A percentile compares a stretch with the other conserved stretches of the same genome.
phyloP scores from a whole-genome alignment of 1,139 yeast species.

The Sugiyamaella novakii region DNA sequence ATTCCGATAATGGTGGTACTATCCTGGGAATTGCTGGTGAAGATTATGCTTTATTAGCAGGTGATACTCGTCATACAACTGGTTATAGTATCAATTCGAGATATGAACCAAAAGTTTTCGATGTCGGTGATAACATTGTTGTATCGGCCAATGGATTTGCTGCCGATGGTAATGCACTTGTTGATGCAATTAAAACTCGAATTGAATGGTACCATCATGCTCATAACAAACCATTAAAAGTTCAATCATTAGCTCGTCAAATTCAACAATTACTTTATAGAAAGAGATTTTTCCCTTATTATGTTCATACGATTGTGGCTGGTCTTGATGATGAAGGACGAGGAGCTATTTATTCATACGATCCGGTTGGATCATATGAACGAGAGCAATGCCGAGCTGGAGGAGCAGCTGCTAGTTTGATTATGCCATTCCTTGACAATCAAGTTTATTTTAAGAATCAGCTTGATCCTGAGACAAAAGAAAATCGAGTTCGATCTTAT shows the following conservation, averaged over 20 bases:
- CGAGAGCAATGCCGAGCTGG: constrained; percentile 98
- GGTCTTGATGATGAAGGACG: constrained; percentile 94
- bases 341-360: constrained; percentile 94
- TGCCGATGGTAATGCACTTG: constrained; percentile 89
- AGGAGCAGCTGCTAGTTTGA: constrained; percentile 94
- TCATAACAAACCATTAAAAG: constrained; percentile 70
- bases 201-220: constrained; percentile 94
- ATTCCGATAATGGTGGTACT: constrained; percentile 96
- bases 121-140: constrained; percentile 84
- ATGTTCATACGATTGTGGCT: constrained; percentile 91
- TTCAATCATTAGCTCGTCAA: constrained; percentile 82
- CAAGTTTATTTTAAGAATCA: constrained; percentile 96
- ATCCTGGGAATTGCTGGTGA: constrained; percentile 97
- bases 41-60: constrained; percentile 95
- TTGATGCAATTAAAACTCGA: constrained; percentile 72
- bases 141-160: constrained; percentile 96
- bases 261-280: constrained; percentile 90
- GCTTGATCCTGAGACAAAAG: constrained; percentile 69
- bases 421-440: constrained; percentile 96
- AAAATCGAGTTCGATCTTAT: constrained; percentile 61
- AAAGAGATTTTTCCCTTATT: constrained; percentile 94
- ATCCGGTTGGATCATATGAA: constrained; percentile 97
- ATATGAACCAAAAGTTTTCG: constrained; percentile 86
- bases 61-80: constrained; percentile 94
- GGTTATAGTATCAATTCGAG: constrained; percentile 94